Percentiles rank a stretch among this genome's conserved stretches.
Evolutionary conservation across 768 basidiomycete genomes (phyloP).

Genomic region (Exidia glandulosa): DNA sequence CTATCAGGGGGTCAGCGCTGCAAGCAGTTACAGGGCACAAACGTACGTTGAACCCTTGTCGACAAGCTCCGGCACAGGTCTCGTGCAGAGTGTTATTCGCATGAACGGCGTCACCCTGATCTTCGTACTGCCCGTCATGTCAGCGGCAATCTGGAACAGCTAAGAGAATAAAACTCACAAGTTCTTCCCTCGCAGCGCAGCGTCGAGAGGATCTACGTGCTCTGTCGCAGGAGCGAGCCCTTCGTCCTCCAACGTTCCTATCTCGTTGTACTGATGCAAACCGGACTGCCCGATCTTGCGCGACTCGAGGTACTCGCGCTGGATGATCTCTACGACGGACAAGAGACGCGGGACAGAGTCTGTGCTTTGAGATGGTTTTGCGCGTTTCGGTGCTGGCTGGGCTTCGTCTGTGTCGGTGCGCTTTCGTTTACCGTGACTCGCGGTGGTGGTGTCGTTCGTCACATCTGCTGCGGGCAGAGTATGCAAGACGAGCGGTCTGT

Average conservation of each 20-base stretch:
- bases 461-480: conserved; percentile 32
- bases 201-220: conserved; percentile 23
- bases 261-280: conserved; percentile 68
- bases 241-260: conserved; percentile 42
- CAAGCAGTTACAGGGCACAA: neutral
- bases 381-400: too few species aligned
- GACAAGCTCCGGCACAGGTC: conserved; percentile 29
- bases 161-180: conserved; percentile 33
- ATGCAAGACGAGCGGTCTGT: conserved; percentile 43
- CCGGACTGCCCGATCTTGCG: conserved; percentile 36
- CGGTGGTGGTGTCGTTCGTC: conserved; percentile 6
- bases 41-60: conserved; percentile 43
- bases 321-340: conserved; percentile 74
- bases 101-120: conserved; percentile 54
- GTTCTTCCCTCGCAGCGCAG: conserved; percentile 47
- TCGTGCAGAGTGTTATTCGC: conserved; percentile 51
- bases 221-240: conserved; percentile 6
- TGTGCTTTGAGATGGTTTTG: conserved; percentile 1
- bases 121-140: conserved; percentile 31
- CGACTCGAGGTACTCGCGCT: conserved; percentile 57
- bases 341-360: conserved; percentile 50
- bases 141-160: neutral
- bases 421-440: neutral
- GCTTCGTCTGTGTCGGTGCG: neutral
- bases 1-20: neutral